Evolutionary conservation across 441 rosid genomes (phyloP).

Genomic region (Theobroma grandiflorum): DNA sequence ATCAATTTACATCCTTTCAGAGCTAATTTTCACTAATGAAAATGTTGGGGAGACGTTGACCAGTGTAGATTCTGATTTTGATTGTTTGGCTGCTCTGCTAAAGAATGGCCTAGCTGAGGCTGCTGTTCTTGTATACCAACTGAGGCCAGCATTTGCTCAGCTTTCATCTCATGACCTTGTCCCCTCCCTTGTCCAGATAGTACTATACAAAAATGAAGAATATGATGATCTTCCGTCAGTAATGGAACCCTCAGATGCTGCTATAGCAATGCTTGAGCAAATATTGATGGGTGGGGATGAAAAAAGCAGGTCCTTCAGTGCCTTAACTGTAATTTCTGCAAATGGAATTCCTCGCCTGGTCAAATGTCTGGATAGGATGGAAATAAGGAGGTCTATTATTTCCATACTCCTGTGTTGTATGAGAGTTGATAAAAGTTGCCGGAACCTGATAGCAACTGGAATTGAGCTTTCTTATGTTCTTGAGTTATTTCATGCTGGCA

Average conservation of each 20-base stretch:
- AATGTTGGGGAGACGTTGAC: constrained; percentile 59
- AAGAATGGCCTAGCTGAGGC: constrained; percentile 73
- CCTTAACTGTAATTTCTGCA: constrained; percentile 53
- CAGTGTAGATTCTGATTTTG: constrained; percentile 68
- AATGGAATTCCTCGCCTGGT: constrained; percentile 61
- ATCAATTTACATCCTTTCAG: constrained; percentile 59
- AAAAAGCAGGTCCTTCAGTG: constrained; percentile 45
- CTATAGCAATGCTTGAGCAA: constrained; percentile 67
- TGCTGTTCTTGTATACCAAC: constrained; percentile 62
- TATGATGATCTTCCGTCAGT: constrained; percentile 44
- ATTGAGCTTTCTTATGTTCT: constrained; percentile 60
- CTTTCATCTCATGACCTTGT: constrained; percentile 60
- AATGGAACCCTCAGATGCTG: constrained; percentile 64
- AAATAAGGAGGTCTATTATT: constrained; percentile 52
- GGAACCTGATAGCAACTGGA: constrained; percentile 52
- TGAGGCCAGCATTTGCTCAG: constrained; percentile 57
- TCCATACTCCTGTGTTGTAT: constrained; percentile 62
- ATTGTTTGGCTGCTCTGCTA: constrained; percentile 60
- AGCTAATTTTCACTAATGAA: constrained; percentile 51
- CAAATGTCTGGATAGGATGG: constrained; percentile 56
- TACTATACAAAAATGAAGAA: constrained; percentile 46
- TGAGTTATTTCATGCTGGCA: constrained; percentile 64
- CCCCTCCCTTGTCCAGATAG: constrained; percentile 58
- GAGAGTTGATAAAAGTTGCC: constrained; percentile 60
- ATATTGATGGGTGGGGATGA: constrained; percentile 63